Evolutionary conservation across 352 stramenopile species (phyloP), one percentile per base, ranked within the genome.

Genomic region (Pilasporangium apinafurcum): DNA sequence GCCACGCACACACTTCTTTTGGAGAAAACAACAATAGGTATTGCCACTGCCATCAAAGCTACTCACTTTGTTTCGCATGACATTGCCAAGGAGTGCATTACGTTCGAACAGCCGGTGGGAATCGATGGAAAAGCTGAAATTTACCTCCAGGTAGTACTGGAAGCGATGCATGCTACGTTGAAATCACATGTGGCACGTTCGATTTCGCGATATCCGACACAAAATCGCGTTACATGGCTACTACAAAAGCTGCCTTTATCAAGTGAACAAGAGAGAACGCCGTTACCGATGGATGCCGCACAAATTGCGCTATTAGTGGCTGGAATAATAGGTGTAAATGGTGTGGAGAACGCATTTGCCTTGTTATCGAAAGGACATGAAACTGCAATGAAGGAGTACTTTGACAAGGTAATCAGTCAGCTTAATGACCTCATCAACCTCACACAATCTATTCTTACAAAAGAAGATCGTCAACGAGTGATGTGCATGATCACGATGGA

Each of bases 401-500:
- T 68, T 17, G 68, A 91, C 20, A 91, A 92, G 45, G 57, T 96
- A 26, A 69, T 83, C 20, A 71, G 95, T 24, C 90, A 98, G 48
- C 82, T 98, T 14, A 80, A 75, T 17, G 93, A 97, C 40, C 61
- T 98, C 2, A 96, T 98, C 55, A 78, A 84, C 38, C 51, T 96
- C n/a, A 96, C 86, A 2, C 83, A 88, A 58, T 80, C 62, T 5
- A 58, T 77, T 18, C 64, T 98, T 4, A 77, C 62, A 4, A 92
- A 83, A 40, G 80, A 74, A 28, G 91, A 98, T 52, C 83, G 92
- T 3, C 87, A 89, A 48, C 77, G 93, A 12, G 66, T 97, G 17
- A 97, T 98, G 87, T 93, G 89, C 36, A 84, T 96, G 59, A 98
- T 98, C 56, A 97, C 92, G 4, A 95, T 96, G 65, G 92, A 98